Base-by-base conservation (phyloP, 192 early-diverging fungal genomes). In the Podila epicladia region DNA sequence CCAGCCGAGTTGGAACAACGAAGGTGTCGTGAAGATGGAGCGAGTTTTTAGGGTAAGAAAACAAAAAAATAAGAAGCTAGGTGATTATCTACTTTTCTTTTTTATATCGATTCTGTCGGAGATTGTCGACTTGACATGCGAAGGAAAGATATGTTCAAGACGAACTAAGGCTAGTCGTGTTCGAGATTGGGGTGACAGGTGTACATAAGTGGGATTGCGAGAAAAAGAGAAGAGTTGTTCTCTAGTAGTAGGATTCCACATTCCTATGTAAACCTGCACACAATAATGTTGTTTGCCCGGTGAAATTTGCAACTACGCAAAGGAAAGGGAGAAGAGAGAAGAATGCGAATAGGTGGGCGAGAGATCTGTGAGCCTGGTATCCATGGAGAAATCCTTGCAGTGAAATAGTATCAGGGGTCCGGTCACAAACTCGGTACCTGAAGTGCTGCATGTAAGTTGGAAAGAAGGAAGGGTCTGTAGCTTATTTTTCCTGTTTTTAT, bases 141-240 rank as follows among this genome's bases (percentile, higher is more conserved):
- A 28, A 1, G 22, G n/a, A 58, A 11, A 28, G 55, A 58, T 58
- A 28, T 26, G 11, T n/a, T 13, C 22, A 17, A 45, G 41, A 45
- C 12, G 41, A 17, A 45, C 41, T 45, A 11, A 45, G 11, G 13
- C 41, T 45, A 15, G 73, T 69, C 67, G 61, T 38, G 62, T 75
- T 75, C 63, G 67, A 69, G 73, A 75, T 69, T 28, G 22, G 41
- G 41, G 41, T 45, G 41, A 4, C 13, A 45, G 41, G 13, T 45
- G 12, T 45, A 45, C 13, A 17, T 15, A 17, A 17, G 41, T 45
- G 64, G 3, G 15, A 28, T 8, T 50, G 17, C 19, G 41, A 13
- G 41, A 45, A 11, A 4, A 37, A 37, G 9, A 69, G 3, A 8
- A 2, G 49, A 26, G 31, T 49, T n/a, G 4, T 24, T 45, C 15